Base-by-base conservation (phyloP, 768 basidiomycete genomes). In the Pulveroboletus sp. region DNA sequence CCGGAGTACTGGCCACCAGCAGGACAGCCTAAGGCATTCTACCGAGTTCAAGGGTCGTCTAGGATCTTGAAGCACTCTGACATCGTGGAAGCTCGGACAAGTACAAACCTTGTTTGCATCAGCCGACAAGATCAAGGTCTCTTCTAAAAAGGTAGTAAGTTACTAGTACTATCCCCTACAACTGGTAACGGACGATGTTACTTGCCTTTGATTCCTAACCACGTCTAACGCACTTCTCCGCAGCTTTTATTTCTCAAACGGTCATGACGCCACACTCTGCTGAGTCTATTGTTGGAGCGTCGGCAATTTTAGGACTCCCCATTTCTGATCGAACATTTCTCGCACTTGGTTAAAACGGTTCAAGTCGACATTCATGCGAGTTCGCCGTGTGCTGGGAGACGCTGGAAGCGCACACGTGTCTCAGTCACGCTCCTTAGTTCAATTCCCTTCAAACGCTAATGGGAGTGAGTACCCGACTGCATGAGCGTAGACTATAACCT, bases 261-360 rank as follows among this genome's bases (percentile, higher is more conserved):
- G 27, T 29, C 9, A 29, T 11, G n/a, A 29, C 27, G 27, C 27
- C 34, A 36, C 35, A 5, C 20, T n/a, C 13, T 29, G 29, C 31
- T 33, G 40, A 35, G 43, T 21, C 7, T 17, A 27, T 35, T 25
- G 35, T 34, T 23, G 43, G 29, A 31, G 17, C n/a, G 12, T 34
- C 17, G 32, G 23, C 21, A 20, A 27, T n/a, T 35, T 31, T 8
- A 31, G 13, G 29, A 45, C 44, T 16, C 19, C 29, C 47, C 51
- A 25, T 47, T 43, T 41, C 25, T 42, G 32, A 43, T 39, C 31
- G 36, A 45, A 45, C 38, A 11, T 32, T 43, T 47, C n/a, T 38
- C 10, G 21, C 35, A n/a, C 21, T 27, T n/a, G 21, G 13, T 32
- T 21, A 17, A 38, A 40, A 13, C 24, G 14, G 35, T 32, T 37